Evolutionary conservation across 2,329 filamentous ascomycete species (phyloP).

Genomic region (Claviceps cyperi): DNA sequence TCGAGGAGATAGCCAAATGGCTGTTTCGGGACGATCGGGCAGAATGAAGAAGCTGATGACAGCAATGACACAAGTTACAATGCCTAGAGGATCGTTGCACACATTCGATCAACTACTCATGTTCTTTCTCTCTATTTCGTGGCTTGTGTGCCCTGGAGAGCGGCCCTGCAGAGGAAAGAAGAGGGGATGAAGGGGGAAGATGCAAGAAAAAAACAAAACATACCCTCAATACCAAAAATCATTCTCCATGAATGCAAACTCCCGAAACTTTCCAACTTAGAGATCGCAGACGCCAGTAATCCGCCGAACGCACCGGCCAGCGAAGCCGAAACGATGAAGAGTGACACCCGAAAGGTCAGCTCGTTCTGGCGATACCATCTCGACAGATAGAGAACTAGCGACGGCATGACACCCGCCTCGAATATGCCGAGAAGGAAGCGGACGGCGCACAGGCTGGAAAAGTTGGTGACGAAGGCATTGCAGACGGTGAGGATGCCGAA

Average conservation of each 20-base stretch:
- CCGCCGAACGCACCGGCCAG: slow-evolving; percentile 55
- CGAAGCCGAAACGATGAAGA: slow-evolving; percentile 52
- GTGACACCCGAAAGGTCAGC: slow-evolving; percentile 44
- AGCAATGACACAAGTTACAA: slow-evolving; percentile 37
- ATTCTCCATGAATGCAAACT: slow-evolving; percentile 46
- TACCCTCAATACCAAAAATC: slow-evolving; percentile 53
- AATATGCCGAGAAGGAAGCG: slow-evolving; percentile 47
- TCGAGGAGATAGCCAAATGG: slow-evolving; percentile 46
- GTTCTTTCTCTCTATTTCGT: not conserved
- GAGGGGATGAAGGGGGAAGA: not conserved
- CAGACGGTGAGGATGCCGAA: slow-evolving; percentile 47
- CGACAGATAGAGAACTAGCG: slow-evolving; percentile 50
- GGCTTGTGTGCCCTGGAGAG: not conserved
- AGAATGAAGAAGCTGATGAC: slow-evolving; percentile 46
- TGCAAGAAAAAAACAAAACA: not conserved
- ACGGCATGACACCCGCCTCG: slow-evolving; percentile 51
- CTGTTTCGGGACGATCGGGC: slow-evolving; percentile 51
- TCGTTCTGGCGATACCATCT: slow-evolving; percentile 50
- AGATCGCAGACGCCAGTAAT: slow-evolving; percentile 45
- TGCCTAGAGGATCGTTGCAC: slow-evolving; percentile 23
- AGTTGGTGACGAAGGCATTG: slow-evolving; percentile 43
- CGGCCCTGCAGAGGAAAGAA: not conserved
- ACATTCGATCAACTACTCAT: not conserved
- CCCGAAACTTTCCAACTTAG: slow-evolving; percentile 43
- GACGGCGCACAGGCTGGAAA: slow-evolving; percentile 33